phyloP scores from a whole-genome alignment of 495 filamentous ascomycete species.

The Geoglossum glabrum region DNA sequence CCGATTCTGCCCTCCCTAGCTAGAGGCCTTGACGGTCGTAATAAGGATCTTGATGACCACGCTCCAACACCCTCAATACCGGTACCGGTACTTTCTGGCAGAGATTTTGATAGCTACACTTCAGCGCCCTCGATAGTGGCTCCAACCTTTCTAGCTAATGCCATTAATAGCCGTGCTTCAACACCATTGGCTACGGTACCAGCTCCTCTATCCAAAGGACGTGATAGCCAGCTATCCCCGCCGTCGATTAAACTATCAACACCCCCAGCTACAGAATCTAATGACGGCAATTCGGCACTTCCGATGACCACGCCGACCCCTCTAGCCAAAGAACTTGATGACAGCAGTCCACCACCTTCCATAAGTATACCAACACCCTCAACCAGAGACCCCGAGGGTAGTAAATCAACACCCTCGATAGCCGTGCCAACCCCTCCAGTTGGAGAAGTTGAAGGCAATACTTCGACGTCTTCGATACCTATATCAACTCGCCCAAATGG shows the following conservation, averaged over 20 bases:
- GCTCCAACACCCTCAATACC: background rate
- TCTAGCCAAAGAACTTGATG: too few species aligned
- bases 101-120: background rate
- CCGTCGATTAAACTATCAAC: too few species aligned
- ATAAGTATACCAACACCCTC: background rate
- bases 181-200: too few species aligned
- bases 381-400: background rate
- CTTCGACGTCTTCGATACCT: background rate
- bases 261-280: too few species aligned
- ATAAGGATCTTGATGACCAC: too few species aligned
- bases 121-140: background rate
- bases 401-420: background rate
- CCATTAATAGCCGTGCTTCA: background rate
- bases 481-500: background rate
- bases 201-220: too few species aligned
- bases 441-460: background rate
- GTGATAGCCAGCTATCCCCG: too few species aligned
- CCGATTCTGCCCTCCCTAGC: background rate
- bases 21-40: background rate
- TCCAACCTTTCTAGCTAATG: background rate
- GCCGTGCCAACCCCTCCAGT: background rate
- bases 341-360: background rate
- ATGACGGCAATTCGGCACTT: background rate
- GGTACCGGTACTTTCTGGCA: background rate
- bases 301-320: background rate